These are phyloP conservation scores for Pythium diclinum DNA, from an alignment of 352 stramenopile species.

Conservation along the genomic window DNA sequence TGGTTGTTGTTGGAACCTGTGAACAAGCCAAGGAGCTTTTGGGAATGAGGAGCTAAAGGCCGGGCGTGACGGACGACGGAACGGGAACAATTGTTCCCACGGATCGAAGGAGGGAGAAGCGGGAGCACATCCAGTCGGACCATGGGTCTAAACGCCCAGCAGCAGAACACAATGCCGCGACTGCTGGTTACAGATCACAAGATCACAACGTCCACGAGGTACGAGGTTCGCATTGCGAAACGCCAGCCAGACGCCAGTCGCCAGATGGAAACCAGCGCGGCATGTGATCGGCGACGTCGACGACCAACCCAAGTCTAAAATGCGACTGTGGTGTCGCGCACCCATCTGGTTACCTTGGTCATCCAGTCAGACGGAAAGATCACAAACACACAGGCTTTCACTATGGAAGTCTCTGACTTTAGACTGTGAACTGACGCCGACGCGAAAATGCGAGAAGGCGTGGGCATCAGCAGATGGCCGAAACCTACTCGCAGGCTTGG, in stretches of 20 bases:
- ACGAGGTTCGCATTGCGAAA: neutral
- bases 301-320: neutral
- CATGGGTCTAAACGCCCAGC: neutral
- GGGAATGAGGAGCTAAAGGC: slow-evolving; percentile 14
- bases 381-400: neutral
- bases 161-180: neutral
- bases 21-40: slow-evolving; percentile 10
- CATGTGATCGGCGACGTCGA: neutral
- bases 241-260: neutral
- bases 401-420: neutral
- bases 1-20: neutral
- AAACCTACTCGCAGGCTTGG: neutral
- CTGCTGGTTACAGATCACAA: neutral
- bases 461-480: neutral
- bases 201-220: neutral
- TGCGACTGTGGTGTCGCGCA: neutral
- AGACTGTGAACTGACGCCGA: neutral
- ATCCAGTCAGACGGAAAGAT: neutral
- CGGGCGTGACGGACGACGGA: neutral
- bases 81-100: neutral
- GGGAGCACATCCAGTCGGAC: neutral
- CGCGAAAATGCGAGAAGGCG: slow-evolving; percentile 5
- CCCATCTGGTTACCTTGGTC: slow-evolving; percentile 12
- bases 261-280: slow-evolving; percentile 5
- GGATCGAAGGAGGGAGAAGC: neutral